Conservation (phyloP, 164 flowering plant species). For the Warburgia ugandensis region DNA sequence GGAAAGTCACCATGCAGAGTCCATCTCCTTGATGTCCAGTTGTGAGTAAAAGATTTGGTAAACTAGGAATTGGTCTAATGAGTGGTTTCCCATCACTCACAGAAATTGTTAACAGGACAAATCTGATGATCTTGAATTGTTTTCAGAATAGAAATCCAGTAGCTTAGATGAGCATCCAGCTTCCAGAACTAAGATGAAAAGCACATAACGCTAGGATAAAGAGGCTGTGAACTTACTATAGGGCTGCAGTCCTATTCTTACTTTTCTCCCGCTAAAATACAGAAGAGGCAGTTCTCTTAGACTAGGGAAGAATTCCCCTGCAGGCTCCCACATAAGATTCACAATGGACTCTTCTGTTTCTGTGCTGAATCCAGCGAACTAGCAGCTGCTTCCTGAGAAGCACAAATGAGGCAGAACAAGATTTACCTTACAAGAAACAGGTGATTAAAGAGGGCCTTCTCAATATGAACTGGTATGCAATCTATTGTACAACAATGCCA, state of each 20-base stretch:
- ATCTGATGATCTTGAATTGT: not conserved
- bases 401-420: not conserved
- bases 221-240: not conserved
- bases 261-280: not conserved
- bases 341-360: slow-evolving; percentile 1
- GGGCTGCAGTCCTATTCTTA: not conserved
- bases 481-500: no score
- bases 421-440: not conserved
- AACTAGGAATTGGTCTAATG: not conserved
- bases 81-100: not conserved
- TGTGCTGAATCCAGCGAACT: not conserved
- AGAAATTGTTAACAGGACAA: not conserved
- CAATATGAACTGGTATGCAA: not conserved
- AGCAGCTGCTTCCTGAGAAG: not conserved
- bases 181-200: not conserved
- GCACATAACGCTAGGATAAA: not conserved
- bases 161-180: not conserved
- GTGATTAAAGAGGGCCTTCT: not conserved
- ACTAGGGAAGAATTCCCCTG: not conserved
- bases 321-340: not conserved
- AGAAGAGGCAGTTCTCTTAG: not conserved
- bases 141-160: not conserved
- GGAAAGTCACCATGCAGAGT: slow-evolving; percentile 1
- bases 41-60: not conserved
- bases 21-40: slow-evolving; percentile 1